Conservation (phyloP, 129 eudicot species). For the Pittosporum tobira region DNA sequence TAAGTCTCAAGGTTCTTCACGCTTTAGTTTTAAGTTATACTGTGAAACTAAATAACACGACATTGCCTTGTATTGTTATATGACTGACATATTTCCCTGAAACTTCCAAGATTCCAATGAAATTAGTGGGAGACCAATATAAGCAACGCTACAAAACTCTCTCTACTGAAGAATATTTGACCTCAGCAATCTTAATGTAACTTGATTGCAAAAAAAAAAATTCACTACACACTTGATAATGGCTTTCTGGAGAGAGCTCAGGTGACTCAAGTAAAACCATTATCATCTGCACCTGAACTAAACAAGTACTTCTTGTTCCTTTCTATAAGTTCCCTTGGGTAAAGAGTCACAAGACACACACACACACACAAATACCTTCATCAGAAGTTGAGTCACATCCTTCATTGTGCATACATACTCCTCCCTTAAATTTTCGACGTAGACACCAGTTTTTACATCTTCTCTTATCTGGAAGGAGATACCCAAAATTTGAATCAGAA, state of each 20-base stretch:
- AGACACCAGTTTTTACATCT: constrained; percentile 86
- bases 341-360: constrained; percentile 5
- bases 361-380: constrained; percentile 45
- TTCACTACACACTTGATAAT: too few relatives aligned
- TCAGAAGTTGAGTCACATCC: constrained; percentile 73
- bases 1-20: too few relatives aligned
- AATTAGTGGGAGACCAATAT: background rate
- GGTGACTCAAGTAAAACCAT: background rate
- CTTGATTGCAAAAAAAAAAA: too few relatives aligned
- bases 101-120: background rate
- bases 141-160: background rate
- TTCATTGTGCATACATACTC: constrained; percentile 63
- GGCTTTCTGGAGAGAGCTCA: too few relatives aligned
- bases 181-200: too few relatives aligned
- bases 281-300: background rate
- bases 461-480: constrained; percentile 51
- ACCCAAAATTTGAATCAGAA: background rate
- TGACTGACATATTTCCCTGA: background rate
- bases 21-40: background rate
- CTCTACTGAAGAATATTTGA: too few relatives aligned
- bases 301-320: background rate
- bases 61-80: background rate
- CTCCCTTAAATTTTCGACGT: constrained; percentile 90
- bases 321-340: background rate
- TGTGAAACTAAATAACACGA: background rate